Percentiles rank a stretch among this genome's conserved stretches.
These are phyloP conservation scores for Beauveria brongniartii DNA, from an alignment of 2,329 filamentous ascomycete genomes.

Conservation along the genomic window DNA sequence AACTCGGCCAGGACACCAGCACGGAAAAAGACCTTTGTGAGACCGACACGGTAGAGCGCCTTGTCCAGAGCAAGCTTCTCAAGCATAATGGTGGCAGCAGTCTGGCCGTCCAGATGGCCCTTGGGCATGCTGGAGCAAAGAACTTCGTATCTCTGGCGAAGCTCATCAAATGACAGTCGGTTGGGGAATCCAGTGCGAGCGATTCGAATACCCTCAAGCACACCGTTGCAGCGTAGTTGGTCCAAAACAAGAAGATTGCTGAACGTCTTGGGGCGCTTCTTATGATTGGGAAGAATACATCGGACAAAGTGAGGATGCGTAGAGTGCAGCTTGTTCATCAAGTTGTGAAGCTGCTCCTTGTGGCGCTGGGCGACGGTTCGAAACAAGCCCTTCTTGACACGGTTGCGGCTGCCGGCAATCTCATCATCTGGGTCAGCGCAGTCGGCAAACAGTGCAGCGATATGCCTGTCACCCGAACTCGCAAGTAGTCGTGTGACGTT, in stretches of 20 bases:
- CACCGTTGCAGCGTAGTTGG: slow-evolving; percentile 96
- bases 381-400: slow-evolving; percentile 96
- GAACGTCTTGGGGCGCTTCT: slow-evolving; percentile 91
- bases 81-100: slow-evolving; percentile 75
- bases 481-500: slow-evolving; percentile 87
- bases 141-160: slow-evolving; percentile 92
- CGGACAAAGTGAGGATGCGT: slow-evolving; percentile 98
- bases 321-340: slow-evolving; percentile 90
- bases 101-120: slow-evolving; percentile 85
- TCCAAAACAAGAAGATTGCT: slow-evolving; percentile 88
- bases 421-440: slow-evolving; percentile 79
- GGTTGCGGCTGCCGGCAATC: slow-evolving; percentile 55
- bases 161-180: slow-evolving; percentile 82
- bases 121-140: slow-evolving; percentile 83
- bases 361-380: slow-evolving; percentile 93
- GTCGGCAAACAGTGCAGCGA: slow-evolving; percentile 78
- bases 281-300: slow-evolving; percentile 96
- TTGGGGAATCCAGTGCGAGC: slow-evolving; percentile 96
- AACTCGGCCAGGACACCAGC: slow-evolving; percentile 92
- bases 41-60: slow-evolving; percentile 81
- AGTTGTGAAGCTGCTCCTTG: slow-evolving; percentile 94
- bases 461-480: slow-evolving; percentile 70
- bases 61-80: slow-evolving; percentile 81
- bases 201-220: slow-evolving; percentile 96
- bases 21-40: slow-evolving; percentile 97